Base-by-base conservation (phyloP, 495 filamentous ascomycete genomes). In the Halenospora varia region DNA sequence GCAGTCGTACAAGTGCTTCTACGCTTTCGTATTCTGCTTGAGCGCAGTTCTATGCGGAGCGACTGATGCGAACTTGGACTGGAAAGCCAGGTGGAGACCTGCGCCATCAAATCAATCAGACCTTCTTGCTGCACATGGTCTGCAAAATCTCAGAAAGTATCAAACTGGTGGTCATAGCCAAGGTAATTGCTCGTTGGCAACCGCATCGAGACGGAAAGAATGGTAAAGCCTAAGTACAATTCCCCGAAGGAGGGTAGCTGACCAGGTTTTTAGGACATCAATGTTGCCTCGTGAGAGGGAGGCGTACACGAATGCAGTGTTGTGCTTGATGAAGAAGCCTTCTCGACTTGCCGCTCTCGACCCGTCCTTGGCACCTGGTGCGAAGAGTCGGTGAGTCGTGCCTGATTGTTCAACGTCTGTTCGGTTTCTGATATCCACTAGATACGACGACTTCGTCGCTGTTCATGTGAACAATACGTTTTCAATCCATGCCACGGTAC, bases 231-330 rank as follows among this genome's bases (percentile, higher is more conserved):
- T 40, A 40, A 40, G 35, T 9, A n/a, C 35, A n/a, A n/a, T n/a
- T n/a, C n/a, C n/a, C n/a, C n/a, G n/a, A n/a, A n/a, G n/a, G n/a
- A n/a, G n/a, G n/a, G n/a, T n/a, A n/a, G n/a, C n/a, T n/a, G n/a
- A n/a, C n/a, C n/a, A n/a, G n/a, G n/a, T n/a, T n/a, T n/a, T n/a
- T n/a, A 75, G 73, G 73, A 65, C 71, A 58, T 66, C 65, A 45
- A 70, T 75, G 56, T 68, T 69, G 10, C 39, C 62, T 1, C 41
- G 58, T 11, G 73, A 75, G 51, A 68, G 71, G 23, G 72, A 60
- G 47, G 68, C 68, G 6, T 89, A 86, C 60, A 84, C 84, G 59
- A 65, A 77, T 25, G 82, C 88, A 1, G 79, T 89, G 24, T 72
- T 80, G 51, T 90, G 87, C 61, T 63, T 90, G 11, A 75, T 80